Evolutionary conservation across 2,329 filamentous ascomycete species (phyloP).

Genomic region (Ascochyta clinopodiicola): DNA sequence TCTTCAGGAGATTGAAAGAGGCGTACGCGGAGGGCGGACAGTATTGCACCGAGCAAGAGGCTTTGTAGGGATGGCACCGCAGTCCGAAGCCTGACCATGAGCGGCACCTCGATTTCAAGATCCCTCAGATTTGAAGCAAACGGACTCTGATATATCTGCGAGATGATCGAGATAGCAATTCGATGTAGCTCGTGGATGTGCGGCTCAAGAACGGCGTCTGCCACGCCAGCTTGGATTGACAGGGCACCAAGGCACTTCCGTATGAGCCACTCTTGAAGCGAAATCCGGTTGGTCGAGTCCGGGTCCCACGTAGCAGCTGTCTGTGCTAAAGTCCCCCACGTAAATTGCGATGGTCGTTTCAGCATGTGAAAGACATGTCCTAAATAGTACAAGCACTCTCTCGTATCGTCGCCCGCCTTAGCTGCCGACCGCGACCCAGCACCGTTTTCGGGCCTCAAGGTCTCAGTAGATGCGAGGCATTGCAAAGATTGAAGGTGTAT

Average conservation of each 20-base stretch:
- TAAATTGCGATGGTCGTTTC: constrained; percentile 69
- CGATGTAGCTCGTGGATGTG: constrained; percentile 71
- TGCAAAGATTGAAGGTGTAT: constrained; percentile 41
- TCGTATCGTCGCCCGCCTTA: constrained; percentile 66
- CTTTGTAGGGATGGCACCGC: constrained; percentile 72
- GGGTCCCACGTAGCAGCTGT: constrained; percentile 61
- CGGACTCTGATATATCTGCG: constrained; percentile 71
- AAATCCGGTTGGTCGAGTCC: constrained; percentile 55
- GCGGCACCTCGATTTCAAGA: constrained; percentile 71
- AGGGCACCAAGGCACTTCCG: constrained; percentile 71
- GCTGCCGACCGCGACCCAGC: not conserved
- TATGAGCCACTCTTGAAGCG: constrained; percentile 71
- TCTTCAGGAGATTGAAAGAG: constrained; percentile 38
- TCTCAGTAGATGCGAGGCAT: constrained; percentile 32
- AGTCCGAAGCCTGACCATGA: constrained; percentile 72
- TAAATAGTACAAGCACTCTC: constrained; percentile 79
- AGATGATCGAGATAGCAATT: constrained; percentile 67
- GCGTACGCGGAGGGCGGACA: constrained; percentile 72
- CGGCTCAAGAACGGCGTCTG: constrained; percentile 44
- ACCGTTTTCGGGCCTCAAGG: constrained; percentile 19
- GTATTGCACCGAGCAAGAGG: constrained; percentile 78
- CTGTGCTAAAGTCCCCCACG: constrained; percentile 74
- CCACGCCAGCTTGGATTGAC: constrained; percentile 50
- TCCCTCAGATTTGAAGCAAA: constrained; percentile 65
- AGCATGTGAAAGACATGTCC: constrained; percentile 76